Evolutionary conservation across 345 rosid genomes (phyloP), one percentile per base, ranked within the genome.

Genomic region (Pseudoturritis turrita): DNA sequence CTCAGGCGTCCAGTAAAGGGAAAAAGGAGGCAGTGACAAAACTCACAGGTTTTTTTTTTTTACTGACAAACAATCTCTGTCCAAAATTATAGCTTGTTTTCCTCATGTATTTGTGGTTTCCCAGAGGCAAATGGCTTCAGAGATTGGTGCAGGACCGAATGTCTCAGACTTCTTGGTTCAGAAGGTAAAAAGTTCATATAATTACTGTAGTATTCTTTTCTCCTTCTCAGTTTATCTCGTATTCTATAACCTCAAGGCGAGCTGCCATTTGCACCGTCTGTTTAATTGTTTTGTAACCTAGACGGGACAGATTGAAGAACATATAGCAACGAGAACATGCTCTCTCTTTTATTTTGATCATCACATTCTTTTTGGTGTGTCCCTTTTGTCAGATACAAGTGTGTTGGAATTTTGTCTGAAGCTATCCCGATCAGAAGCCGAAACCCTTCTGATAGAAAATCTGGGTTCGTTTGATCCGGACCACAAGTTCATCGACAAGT

Each of bases 41-140:
- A 68, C 86, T 85, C 80, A 79, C 96, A 71, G 98, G 98, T 84
- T 80, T 71, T 41, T 40, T 59, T 56, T 40, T 59, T 60, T 19
- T 21, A 41, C 55, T 50, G 13, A 41, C 33, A 9, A 40, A 49
- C 13, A 7, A 12, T 22, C 43, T 55, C 44, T n/a, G 14, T 54
- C 36, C 66, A 50, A 29, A 29, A 41, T 19, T 9, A 26, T 58
- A 17, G 47, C 22, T 39, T 3, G 26, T 45, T 43, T 10, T 55
- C 28, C 58, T 69, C 29, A 79, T 62, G 52, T 74, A 43, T 43
- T 45, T 68, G 21, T 58, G 45, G 22, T 67, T 57, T 77, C 64
- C 73, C 98, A 95, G 99, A 91, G 87, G 96, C 98, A 35, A 85
- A 77, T 86, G 96, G 81, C 78, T 95, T 95, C 85, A 85, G 86